phyloP scores from a whole-genome alignment of 179 eudicot genomes.

The Camellia oleifera region DNA sequence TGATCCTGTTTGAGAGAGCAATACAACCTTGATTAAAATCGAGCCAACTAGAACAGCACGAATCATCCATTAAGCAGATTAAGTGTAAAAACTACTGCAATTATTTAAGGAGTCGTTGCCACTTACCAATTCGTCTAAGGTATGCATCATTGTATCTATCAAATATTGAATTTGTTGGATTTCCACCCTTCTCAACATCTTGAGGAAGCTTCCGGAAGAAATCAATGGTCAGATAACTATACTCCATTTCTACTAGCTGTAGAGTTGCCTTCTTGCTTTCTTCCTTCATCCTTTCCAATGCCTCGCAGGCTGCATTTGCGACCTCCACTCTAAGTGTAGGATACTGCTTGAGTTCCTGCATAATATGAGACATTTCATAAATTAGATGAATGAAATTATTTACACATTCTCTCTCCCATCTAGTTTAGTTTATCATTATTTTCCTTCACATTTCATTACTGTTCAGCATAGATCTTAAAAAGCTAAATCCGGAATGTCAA shows the following conservation, averaged over 20 bases:
- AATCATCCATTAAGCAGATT: not conserved
- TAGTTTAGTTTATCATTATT: not conserved
- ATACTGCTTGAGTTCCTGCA: conserved; percentile 87
- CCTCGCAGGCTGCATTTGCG: conserved; percentile 63
- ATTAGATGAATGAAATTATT: not conserved
- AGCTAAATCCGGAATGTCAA: not conserved
- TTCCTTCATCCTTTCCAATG: conserved; percentile 81
- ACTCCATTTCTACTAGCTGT: conserved; percentile 90
- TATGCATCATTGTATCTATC: conserved; percentile 83
- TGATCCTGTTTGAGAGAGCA: conserved; percentile 46
- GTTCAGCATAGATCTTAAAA: not conserved
- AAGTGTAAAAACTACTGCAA: not conserved
- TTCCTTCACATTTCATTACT: not conserved
- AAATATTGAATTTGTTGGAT: conserved; percentile 82
- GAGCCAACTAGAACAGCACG: not conserved
- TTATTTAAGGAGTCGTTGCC: conserved; percentile 57
- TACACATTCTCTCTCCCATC: not conserved
- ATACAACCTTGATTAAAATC: not conserved
- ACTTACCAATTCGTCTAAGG: conserved; percentile 76
- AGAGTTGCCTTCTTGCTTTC: conserved; percentile 84
- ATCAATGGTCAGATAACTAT: conserved; percentile 73
- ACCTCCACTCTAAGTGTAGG: conserved; percentile 84
- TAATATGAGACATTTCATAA: not conserved
- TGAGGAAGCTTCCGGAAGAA: conserved; percentile 93
- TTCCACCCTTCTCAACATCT: conserved; percentile 92